phyloP scores from a whole-genome alignment of 495 filamentous ascomycete genomes.

The Astrothelium subdiscretum region DNA sequence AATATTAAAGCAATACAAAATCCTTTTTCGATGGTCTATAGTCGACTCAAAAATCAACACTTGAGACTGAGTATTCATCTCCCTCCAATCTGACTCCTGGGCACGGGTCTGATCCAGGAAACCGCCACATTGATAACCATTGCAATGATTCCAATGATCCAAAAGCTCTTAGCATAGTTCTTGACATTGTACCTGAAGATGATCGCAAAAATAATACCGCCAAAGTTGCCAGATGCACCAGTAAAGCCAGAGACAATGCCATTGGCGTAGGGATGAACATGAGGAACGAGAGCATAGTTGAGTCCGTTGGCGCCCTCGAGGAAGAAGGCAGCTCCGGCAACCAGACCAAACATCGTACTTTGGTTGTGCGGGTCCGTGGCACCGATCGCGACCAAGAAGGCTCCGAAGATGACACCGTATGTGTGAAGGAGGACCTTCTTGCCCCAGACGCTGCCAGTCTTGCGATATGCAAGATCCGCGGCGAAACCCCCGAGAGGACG shows the following conservation, averaged over 20 bases:
- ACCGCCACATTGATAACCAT: constrained; percentile 25
- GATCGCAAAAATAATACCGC: constrained; percentile 29
- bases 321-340: constrained; percentile 26
- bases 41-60: not conserved
- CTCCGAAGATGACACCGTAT: constrained; percentile 25
- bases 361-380: constrained; percentile 16
- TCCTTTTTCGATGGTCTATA: not conserved
- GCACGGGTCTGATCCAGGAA: constrained; percentile 28
- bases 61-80: not conserved
- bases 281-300: constrained; percentile 27
- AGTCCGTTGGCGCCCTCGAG: constrained; percentile 29
- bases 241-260: constrained; percentile 28
- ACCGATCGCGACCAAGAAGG: constrained; percentile 25
- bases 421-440: constrained; percentile 28
- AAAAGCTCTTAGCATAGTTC: constrained; percentile 24
- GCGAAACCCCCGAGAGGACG: constrained; percentile 26
- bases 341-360: constrained; percentile 23
- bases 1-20: not conserved
- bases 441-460: constrained; percentile 23
- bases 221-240: constrained; percentile 29
- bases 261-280: constrained; percentile 30
- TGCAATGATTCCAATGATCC: constrained; percentile 27
- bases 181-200: constrained; percentile 26
- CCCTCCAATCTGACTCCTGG: constrained; percentile 28
- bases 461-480: constrained; percentile 22